Evolutionary conservation across 169 alveolate genomes (phyloP).

Genomic region (Fabrea salina): DNA sequence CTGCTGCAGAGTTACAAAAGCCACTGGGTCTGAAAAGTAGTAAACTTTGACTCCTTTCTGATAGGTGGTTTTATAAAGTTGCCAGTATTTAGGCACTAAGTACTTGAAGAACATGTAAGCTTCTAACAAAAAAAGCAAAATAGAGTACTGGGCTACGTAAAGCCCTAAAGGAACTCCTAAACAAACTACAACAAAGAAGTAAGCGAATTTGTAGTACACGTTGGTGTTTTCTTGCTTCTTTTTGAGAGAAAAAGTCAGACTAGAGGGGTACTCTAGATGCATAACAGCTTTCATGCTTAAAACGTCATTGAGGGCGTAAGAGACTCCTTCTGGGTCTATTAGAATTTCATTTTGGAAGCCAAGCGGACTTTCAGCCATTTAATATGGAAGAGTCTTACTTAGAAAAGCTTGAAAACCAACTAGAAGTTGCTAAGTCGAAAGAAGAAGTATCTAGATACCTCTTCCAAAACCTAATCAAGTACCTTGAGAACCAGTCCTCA

Average conservation of each 20-base stretch:
- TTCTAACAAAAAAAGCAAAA: background rate
- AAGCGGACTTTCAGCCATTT: too few relatives aligned
- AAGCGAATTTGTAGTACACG: background rate
- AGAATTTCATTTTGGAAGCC: too few relatives aligned
- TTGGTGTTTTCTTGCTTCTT: background rate
- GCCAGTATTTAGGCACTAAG: background rate
- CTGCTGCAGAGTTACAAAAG: background rate
- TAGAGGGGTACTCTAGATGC: background rate
- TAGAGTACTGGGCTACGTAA: background rate
- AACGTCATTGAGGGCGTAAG: background rate
- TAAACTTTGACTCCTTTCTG: constrained; percentile 2
- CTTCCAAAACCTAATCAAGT: too few relatives aligned
- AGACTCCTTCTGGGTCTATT: background rate
- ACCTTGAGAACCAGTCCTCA: too few relatives aligned
- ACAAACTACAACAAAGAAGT: background rate
- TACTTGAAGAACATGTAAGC: background rate
- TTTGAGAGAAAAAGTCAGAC: background rate
- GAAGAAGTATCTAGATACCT: too few relatives aligned
- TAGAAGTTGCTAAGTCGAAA: too few relatives aligned
- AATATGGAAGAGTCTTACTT: too few relatives aligned
- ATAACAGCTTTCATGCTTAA: background rate
- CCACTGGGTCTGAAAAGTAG: constrained; percentile 12
- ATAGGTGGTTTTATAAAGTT: background rate
- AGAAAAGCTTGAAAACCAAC: too few relatives aligned
- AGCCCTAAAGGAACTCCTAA: background rate